phyloP scores from a whole-genome alignment of 2,329 filamentous ascomycete genomes.

The Colletotrichum endophyticum region DNA sequence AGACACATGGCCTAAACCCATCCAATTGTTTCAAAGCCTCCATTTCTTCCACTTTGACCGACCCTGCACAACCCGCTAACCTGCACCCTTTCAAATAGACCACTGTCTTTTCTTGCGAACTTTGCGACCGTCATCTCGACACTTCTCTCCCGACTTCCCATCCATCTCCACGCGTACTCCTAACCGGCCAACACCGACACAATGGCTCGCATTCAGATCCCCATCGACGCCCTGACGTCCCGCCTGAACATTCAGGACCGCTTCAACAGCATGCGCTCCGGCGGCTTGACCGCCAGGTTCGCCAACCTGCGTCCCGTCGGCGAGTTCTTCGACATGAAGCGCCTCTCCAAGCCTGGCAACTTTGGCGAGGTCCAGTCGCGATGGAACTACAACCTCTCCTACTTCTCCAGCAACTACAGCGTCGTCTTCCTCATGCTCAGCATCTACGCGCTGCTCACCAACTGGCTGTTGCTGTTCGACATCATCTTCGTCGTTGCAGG shows the following conservation, averaged over 20 bases:
- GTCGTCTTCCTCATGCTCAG: conserved; percentile 93
- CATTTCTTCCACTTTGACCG: background rate
- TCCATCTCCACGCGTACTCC: background rate
- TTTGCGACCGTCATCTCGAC: background rate
- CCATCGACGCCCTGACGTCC: conserved; percentile 88
- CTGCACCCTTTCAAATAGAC: conserved; percentile 1
- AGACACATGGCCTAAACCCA: conserved; percentile 19
- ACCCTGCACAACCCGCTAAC: conserved; percentile 1
- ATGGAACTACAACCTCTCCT: conserved; percentile 94
- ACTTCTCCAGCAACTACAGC: conserved; percentile 99
- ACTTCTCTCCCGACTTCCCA: background rate
- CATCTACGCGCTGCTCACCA: conserved; percentile 93
- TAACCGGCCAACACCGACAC: conserved; percentile 10
- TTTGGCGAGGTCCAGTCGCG: conserved; percentile 89
- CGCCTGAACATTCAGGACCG: conserved; percentile 86
- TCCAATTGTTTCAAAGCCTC: conserved; percentile 14
- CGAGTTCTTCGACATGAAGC: conserved; percentile 97
- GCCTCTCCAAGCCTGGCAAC: conserved; percentile 90
- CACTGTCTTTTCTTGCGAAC: background rate
- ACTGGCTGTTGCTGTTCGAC: conserved; percentile 85
- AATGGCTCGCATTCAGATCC: conserved; percentile 92
- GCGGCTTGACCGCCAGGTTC: conserved; percentile 82
- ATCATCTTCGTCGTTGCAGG: conserved; percentile 86
- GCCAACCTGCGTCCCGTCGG: conserved; percentile 88
- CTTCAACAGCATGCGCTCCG: conserved; percentile 81